A percentile compares a stretch with the other conserved stretches of the same genome.
phyloP scores from a whole-genome alignment of 257 asterid species.

The Solanum infundibuliforme region DNA sequence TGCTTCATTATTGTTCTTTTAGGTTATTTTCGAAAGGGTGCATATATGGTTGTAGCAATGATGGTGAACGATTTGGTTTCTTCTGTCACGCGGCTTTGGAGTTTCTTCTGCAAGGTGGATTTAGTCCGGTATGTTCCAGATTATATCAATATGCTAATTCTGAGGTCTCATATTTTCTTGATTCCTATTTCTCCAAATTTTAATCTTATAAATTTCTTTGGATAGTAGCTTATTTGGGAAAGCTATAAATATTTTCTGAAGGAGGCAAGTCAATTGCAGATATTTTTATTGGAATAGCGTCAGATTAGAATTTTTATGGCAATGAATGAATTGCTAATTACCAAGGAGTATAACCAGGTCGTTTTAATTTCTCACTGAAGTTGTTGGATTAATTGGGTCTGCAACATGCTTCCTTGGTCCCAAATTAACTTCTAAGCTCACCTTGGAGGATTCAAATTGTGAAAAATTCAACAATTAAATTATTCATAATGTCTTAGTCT shows the following conservation, averaged over 20 bases:
- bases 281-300: neutral
- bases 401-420: neutral
- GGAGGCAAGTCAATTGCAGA: neutral
- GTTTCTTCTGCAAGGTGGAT: constrained; percentile 91
- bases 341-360: neutral
- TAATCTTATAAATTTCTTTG: neutral
- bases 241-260: neutral
- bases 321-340: neutral
- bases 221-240: neutral
- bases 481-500: neutral
- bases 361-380: neutral
- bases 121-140: constrained; percentile 66
- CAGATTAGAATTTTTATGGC: neutral
- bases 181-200: neutral
- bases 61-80: constrained; percentile 89
- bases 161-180: neutral
- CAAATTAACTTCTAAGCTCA: neutral
- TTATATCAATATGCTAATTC: neutral
- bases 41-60: constrained; percentile 74
- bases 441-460: neutral
- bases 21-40: constrained; percentile 84
- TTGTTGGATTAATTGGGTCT: neutral
- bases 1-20: constrained; percentile 19
- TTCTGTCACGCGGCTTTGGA: constrained; percentile 96
- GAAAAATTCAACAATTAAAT: neutral